Percentiles rank a stretch among this genome's conserved stretches.
Evolutionary conservation across 345 rosid genomes (phyloP).

Genomic region (Excoecaria agallocha): DNA sequence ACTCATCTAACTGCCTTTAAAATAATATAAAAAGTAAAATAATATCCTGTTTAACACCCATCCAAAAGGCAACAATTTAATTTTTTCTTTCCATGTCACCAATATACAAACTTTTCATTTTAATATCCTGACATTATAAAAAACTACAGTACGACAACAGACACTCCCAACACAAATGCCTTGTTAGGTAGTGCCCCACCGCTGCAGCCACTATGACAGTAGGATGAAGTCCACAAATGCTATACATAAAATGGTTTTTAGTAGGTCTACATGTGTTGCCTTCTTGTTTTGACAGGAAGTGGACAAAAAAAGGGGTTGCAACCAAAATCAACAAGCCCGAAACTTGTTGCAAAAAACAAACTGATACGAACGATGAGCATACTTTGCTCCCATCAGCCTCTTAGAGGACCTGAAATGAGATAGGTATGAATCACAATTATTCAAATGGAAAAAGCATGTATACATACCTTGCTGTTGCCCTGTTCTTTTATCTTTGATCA

Average conservation of each 20-base stretch:
- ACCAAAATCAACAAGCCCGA: slow-evolving; percentile 64
- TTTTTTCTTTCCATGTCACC: slow-evolving; percentile 22
- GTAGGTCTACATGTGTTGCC: slow-evolving; percentile 53
- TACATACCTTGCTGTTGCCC: slow-evolving; percentile 94
- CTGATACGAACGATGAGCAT: slow-evolving; percentile 75
- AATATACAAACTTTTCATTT: slow-evolving; percentile 48
- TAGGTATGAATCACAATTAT: slow-evolving; percentile 43
- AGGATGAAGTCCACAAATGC: slow-evolving; percentile 38
- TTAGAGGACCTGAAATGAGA: slow-evolving; percentile 75
- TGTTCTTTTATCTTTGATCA: slow-evolving; percentile 91
- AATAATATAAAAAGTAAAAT: slow-evolving; percentile 5
- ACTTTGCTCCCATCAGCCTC: slow-evolving; percentile 92
- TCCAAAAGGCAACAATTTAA: slow-evolving; percentile 22
- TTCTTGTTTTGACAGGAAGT: slow-evolving; percentile 48
- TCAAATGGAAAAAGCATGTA: slow-evolving; percentile 34
- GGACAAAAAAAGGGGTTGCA: slow-evolving; percentile 41
- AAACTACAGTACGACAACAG: slow-evolving; percentile 44
- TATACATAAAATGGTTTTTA: slow-evolving; percentile 44
- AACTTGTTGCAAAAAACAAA: slow-evolving; percentile 67
- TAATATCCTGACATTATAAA: slow-evolving; percentile 34
- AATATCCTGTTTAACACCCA: slow-evolving; percentile 29
- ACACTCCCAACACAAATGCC: slow-evolving; percentile 42
- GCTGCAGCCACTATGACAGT: slow-evolving; percentile 51
- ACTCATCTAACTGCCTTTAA: slow-evolving; percentile 17
- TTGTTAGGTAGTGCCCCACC: slow-evolving; percentile 40